A percentile compares a stretch with the other conserved stretches of the same genome.
Conservation (phyloP, 345 rosid species). For the Microcos paniculata region DNA sequence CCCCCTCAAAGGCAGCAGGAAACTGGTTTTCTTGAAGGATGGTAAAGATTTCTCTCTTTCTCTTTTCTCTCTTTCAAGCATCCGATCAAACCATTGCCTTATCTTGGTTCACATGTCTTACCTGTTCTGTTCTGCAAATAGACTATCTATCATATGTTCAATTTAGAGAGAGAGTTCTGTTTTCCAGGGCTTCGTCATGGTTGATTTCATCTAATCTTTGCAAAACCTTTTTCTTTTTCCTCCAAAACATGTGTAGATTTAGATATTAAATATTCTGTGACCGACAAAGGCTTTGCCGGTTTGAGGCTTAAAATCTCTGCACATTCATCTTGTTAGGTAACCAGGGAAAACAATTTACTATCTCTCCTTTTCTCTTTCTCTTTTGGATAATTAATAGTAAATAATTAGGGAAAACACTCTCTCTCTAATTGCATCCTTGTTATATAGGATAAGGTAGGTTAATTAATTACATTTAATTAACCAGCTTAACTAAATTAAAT, state of each 20-base stretch:
- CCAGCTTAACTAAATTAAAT: too few relatives aligned
- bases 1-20: slow-evolving; percentile 25
- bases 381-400: too few relatives aligned
- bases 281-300: not conserved
- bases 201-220: not conserved
- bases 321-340: not conserved
- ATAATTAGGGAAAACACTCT: too few relatives aligned
- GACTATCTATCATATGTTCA: not conserved
- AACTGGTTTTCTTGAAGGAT: slow-evolving; percentile 47
- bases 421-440: not conserved
- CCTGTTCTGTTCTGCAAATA: not conserved
- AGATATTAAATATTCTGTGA: too few relatives aligned
- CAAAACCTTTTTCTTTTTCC: not conserved
- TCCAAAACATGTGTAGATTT: not conserved
- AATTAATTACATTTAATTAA: too few relatives aligned
- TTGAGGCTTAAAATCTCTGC: not conserved
- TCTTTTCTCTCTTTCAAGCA: not conserved
- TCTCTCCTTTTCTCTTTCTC: too few relatives aligned
- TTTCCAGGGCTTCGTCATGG: not conserved
- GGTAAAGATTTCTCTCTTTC: slow-evolving; percentile 24
- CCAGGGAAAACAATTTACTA: not conserved
- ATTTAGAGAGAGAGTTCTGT: not conserved
- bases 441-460: not conserved
- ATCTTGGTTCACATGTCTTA: not conserved
- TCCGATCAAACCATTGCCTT: not conserved